Evolutionary conservation across 495 filamentous ascomycete species (phyloP).

Genomic region (Trichoderma orchidacearum): DNA sequence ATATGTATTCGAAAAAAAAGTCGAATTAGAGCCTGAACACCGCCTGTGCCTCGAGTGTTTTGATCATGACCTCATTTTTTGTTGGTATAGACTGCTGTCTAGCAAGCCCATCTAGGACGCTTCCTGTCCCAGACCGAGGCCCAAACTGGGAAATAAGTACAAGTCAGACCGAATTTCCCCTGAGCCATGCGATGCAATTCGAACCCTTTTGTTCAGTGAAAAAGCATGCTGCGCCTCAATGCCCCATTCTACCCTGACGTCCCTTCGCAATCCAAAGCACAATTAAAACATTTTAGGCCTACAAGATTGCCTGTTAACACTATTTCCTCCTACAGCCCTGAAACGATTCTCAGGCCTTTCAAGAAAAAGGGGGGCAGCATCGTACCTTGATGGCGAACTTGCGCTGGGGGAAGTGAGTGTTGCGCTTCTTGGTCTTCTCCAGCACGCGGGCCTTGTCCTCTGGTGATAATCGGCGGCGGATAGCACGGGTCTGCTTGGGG

Average conservation of each 20-base stretch:
- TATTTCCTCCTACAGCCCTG: neutral
- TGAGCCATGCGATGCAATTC: constrained; percentile 1
- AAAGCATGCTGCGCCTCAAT: constrained; percentile 2
- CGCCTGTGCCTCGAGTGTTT: neutral
- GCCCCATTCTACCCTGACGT: neutral
- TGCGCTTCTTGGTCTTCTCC: constrained; percentile 87
- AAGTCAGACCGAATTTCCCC: constrained; percentile 2
- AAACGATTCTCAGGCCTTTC: neutral
- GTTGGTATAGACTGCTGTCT: neutral
- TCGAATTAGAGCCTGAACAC: neutral
- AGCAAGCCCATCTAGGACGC: constrained; percentile 1
- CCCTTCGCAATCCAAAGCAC: neutral
- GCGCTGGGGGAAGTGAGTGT: constrained; percentile 91
- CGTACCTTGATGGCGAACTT: constrained; percentile 96
- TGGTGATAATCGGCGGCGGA: constrained; percentile 81
- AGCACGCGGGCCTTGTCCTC: constrained; percentile 70
- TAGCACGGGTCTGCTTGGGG: constrained; percentile 90
- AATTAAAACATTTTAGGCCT: constrained; percentile 1
- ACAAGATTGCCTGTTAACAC: neutral
- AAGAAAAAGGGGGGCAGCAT: neutral
- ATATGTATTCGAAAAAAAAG: neutral
- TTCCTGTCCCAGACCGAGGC: constrained; percentile 1
- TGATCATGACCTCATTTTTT: constrained; percentile 5
- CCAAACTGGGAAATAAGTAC: neutral
- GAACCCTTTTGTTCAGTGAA: neutral